Conservation (phyloP, 2,329 filamentous ascomycete genomes). For the Talaromyces sp. region DNA sequence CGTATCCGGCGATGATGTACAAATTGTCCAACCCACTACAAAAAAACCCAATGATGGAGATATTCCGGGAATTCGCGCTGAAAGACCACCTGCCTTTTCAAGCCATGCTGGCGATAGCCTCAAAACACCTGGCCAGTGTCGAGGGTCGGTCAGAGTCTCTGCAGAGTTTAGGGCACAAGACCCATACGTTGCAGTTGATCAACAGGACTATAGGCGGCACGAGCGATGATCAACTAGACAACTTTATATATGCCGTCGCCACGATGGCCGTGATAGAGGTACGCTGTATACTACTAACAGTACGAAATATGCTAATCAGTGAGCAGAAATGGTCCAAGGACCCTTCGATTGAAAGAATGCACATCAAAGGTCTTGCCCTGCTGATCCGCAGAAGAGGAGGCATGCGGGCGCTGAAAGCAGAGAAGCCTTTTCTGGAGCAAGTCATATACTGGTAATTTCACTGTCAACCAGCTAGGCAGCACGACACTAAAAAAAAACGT, state of each 20-base stretch:
- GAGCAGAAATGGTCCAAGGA: conserved; percentile 31
- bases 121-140: conserved; percentile 27
- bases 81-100: conserved; percentile 27
- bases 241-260: conserved; percentile 27
- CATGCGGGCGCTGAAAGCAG: conserved; percentile 23
- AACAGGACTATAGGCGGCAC: conserved; percentile 24
- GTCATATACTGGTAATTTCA: conserved; percentile 26
- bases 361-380: conserved; percentile 23
- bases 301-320: conserved; percentile 10
- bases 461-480: not conserved
- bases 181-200: conserved; percentile 25
- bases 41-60: conserved; percentile 25
- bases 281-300: conserved; percentile 1
- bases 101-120: conserved; percentile 29
- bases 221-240: conserved; percentile 20
- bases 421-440: conserved; percentile 24
- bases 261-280: conserved; percentile 31
- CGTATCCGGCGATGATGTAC: conserved; percentile 32
- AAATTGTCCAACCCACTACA: conserved; percentile 23
- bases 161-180: conserved; percentile 29
- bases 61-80: conserved; percentile 25
- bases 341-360: conserved; percentile 24
- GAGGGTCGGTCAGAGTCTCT: conserved; percentile 25
- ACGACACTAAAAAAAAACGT: not conserved
- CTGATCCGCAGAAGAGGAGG: conserved; percentile 25